Conservation (phyloP, 257 asterid species). For the Cinchona pubescens region DNA sequence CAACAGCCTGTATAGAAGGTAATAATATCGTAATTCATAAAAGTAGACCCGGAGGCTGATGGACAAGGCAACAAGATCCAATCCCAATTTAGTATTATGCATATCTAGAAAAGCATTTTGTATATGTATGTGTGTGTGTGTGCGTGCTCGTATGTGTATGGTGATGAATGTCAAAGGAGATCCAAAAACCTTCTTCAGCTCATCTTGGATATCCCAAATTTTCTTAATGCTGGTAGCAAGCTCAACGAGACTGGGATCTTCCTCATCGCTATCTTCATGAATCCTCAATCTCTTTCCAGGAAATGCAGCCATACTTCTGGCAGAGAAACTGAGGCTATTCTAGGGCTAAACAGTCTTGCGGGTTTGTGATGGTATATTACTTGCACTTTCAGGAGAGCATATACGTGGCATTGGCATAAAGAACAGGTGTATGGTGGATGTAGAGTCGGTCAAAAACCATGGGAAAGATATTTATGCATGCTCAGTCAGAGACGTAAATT, state of each 20-base stretch:
- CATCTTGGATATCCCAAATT: background rate
- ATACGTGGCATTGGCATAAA: background rate
- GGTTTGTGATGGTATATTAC: background rate
- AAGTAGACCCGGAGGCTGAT: background rate
- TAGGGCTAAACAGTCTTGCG: background rate
- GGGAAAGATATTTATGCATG: background rate
- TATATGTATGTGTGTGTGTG: background rate
- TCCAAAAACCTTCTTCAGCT: constrained; percentile 10
- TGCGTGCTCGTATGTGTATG: background rate
- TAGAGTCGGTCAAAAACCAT: background rate
- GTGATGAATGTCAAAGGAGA: background rate
- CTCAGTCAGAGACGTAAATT: background rate
- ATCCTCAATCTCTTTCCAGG: constrained; percentile 1
- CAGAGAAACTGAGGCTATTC: background rate
- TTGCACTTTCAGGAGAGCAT: background rate
- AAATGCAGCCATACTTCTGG: constrained; percentile 1
- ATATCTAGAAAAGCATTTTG: background rate
- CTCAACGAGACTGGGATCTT: background rate
- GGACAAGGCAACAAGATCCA: constrained; percentile 5
- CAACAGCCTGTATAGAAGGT: background rate
- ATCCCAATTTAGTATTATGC: background rate
- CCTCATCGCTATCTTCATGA: background rate
- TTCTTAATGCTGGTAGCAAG: constrained; percentile 1
- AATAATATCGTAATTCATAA: background rate
- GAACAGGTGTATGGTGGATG: background rate